A percentile compares a stretch with the other conserved stretches of the same genome.
Evolutionary conservation across 2,329 filamentous ascomycete genomes (phyloP).

Genomic region (Cyanodermella asteris): DNA sequence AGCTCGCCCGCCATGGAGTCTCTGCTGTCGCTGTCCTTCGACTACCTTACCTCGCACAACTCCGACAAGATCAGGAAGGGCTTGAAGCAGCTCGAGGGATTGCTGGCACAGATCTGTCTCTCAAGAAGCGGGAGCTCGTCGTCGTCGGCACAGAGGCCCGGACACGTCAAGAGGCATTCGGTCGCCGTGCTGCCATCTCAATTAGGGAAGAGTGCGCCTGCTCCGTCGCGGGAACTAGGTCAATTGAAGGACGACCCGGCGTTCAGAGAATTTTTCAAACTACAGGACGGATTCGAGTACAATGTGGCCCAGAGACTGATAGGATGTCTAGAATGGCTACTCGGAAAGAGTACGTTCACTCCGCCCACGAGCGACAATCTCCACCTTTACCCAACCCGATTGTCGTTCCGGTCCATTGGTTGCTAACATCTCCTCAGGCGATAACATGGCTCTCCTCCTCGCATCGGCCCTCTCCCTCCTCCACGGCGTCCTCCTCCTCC

Average conservation of each 20-base stretch:
- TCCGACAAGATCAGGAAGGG: conserved; percentile 80
- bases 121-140: conserved; percentile 24
- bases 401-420: conserved; percentile 9
- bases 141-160: conserved; percentile 13
- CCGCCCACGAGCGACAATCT: too few species aligned
- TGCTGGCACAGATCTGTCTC: conserved; percentile 86
- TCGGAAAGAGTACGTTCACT: conserved; percentile 67
- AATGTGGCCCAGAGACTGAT: conserved; percentile 76
- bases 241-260: conserved; percentile 64
- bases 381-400: too few species aligned
- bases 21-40: conserved; percentile 77
- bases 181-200: conserved; percentile 16
- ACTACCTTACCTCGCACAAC: conserved; percentile 88
- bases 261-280: conserved; percentile 85
- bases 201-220: conserved; percentile 18
- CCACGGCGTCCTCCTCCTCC: conserved; percentile 69
- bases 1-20: conserved; percentile 72
- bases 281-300: conserved; percentile 96
- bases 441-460: conserved; percentile 6
- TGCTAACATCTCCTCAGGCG: conserved; percentile 1
- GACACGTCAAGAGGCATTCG: conserved; percentile 15
- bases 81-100: conserved; percentile 75
- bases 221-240: conserved; percentile 40
- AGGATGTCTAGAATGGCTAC: conserved; percentile 61
- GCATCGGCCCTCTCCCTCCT: conserved; percentile 69